Evolutionary conservation across 371 early-diverging fungal genomes (phyloP), one percentile per base, ranked within the genome.

Genomic region (Rhizopus arrhizus): DNA sequence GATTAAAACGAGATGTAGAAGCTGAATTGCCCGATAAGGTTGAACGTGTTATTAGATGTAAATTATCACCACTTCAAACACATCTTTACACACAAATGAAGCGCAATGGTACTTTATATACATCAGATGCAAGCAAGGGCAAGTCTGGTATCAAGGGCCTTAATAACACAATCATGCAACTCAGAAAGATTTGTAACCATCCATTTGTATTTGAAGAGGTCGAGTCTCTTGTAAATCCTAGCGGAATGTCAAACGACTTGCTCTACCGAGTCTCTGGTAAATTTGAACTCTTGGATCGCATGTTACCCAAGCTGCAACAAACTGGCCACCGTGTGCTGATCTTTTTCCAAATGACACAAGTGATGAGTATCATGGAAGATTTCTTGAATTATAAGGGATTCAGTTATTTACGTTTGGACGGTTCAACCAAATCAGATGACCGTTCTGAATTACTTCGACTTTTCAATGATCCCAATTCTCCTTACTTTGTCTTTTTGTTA

Each of bases 1-100:
- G 99, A 42, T 79, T 99, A 66, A 99, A 99, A 83, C 97, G 97
- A 78, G 99, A 99, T 85, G 99, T 99, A 33, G 99, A 99, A 75
- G 83, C 93, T 0, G 96, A 97, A 55, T 77, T 99, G 51, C 99
- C 99, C 5, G 97, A 96, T 65, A 99, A 99, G 84, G 90, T 96
- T 8, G 99, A 99, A 77, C 89, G 86, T 15, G 91, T 99, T 32
- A 83, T 99, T 63, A 93, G 94, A 68, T 95, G 96, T 72, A 87
- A 89, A 67, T 85, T 92, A 82, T 93, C 92, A 38, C 83, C 90
- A 32, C 76, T 95, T 57, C 99, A 91, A 75, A 58, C 69, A 59
- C 89, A 85, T 69, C 75, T 92, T 59, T 91, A 91, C 62, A 71
- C 83, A 56, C 91, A 91, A 73, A 89, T 94, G 84, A 81, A 84